phyloP scores from a whole-genome alignment of 2,329 filamentous ascomycete genomes.

The Penicillium vulpinum region DNA sequence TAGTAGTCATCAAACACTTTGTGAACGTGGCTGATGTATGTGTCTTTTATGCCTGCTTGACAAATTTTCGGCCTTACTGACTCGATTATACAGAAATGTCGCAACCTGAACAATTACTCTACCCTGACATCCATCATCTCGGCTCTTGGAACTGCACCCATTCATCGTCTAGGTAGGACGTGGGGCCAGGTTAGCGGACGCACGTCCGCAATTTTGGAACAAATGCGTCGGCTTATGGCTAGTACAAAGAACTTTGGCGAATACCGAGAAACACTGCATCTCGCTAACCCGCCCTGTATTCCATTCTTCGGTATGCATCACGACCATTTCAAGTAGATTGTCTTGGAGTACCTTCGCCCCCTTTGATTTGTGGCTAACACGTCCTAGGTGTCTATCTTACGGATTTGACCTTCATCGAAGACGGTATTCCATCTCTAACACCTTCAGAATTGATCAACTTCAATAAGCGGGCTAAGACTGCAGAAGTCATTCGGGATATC shows the following conservation, averaged over 20 bases:
- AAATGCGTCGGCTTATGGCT: slow-evolving; percentile 91
- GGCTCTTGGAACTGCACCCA: slow-evolving; percentile 88
- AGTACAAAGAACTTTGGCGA: slow-evolving; percentile 98
- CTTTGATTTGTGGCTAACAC: slow-evolving; percentile 16
- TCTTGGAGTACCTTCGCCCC: background rate
- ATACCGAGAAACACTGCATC: slow-evolving; percentile 89
- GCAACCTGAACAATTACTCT: slow-evolving; percentile 90
- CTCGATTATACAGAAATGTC: slow-evolving; percentile 72
- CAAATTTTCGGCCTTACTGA: slow-evolving; percentile 4
- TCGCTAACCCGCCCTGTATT: slow-evolving; percentile 93
- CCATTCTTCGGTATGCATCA: slow-evolving; percentile 81
- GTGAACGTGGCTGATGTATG: slow-evolving; percentile 88
- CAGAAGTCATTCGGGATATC: slow-evolving; percentile 96
- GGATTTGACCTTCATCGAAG: slow-evolving; percentile 96
- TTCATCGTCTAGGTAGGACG: slow-evolving; percentile 87
- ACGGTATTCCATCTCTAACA: slow-evolving; percentile 94
- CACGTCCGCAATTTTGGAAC: slow-evolving; percentile 76
- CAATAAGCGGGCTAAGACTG: slow-evolving; percentile 95
- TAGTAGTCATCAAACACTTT: slow-evolving; percentile 98
- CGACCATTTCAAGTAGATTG: slow-evolving; percentile 1
- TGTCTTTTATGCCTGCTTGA: background rate
- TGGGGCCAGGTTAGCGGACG: slow-evolving; percentile 92
- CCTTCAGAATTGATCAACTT: slow-evolving; percentile 98
- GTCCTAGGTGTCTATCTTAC: slow-evolving; percentile 87
- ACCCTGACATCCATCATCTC: slow-evolving; percentile 97